Conservation (phyloP, 495 filamentous ascomycete genomes). For the Cercophora samala region DNA sequence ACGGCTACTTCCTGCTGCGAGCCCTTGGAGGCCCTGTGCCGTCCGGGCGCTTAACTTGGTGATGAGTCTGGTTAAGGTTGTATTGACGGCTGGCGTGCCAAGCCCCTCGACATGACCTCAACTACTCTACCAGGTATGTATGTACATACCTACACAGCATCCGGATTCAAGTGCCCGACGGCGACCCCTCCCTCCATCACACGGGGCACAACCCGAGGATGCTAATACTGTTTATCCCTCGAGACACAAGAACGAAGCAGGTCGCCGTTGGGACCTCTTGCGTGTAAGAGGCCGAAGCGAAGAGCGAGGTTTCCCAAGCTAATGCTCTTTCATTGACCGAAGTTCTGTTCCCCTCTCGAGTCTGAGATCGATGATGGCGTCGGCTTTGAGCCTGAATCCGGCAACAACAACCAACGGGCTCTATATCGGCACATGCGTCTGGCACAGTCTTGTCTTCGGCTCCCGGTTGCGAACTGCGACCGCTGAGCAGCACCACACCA, state of each 20-base stretch:
- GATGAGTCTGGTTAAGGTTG: constrained; percentile 5
- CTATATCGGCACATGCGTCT: background rate
- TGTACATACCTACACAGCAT: background rate
- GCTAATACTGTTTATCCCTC: background rate
- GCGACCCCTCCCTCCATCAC: background rate
- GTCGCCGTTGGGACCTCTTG: no score
- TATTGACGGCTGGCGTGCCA: background rate
- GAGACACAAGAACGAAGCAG: background rate
- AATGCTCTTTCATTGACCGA: background rate
- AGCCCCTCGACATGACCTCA: background rate
- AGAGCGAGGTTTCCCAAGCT: background rate
- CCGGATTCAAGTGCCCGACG: no score
- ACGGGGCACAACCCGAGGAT: background rate
- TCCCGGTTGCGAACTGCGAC: background rate
- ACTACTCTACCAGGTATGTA: background rate
- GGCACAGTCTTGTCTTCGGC: background rate
- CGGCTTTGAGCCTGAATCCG: background rate
- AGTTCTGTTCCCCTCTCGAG: background rate
- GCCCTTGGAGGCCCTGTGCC: background rate
- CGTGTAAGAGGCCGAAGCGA: no score
- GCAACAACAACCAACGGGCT: background rate
- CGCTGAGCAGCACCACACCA: background rate
- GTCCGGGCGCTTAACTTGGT: constrained; percentile 4
- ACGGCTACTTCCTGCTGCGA: background rate
- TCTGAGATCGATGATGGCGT: background rate